Conservation (phyloP, 208 protist genomes). For the Kentomonas sorsogonicus region DNA sequence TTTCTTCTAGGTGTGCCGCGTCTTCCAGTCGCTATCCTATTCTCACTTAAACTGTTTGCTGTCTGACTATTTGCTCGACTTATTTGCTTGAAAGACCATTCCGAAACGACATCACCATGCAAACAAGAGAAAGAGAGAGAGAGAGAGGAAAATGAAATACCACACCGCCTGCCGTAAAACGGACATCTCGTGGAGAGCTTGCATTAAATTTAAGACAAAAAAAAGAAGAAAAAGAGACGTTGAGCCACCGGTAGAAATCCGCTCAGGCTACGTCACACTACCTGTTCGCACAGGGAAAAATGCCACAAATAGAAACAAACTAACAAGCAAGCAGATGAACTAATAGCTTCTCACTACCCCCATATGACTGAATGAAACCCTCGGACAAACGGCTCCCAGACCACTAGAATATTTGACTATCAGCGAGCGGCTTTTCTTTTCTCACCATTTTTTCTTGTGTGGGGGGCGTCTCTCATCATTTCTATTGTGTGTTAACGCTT, state of each 20-base stretch:
- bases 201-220: background rate
- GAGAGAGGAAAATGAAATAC: background rate
- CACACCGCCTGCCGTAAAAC: too few species aligned
- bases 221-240: background rate
- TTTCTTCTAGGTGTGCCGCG: too few species aligned
- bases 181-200: background rate
- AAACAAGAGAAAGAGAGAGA: background rate
- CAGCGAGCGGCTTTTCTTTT: constrained; percentile 13
- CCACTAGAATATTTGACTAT: too few species aligned
- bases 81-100: too few species aligned
- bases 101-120: too few species aligned
- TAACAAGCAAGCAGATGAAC: background rate
- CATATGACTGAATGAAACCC: constrained; percentile 8
- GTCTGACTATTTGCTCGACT: too few species aligned
- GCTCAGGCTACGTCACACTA: too few species aligned
- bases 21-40: too few species aligned
- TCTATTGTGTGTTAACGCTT: background rate
- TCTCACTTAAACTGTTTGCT: too few species aligned
- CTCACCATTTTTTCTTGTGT: constrained; percentile 4
- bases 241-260: background rate
- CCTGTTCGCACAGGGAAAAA: background rate
- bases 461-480: background rate
- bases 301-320: background rate
- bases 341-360: constrained; percentile 2
- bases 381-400: background rate